Evolutionary conservation across 1,284 basidiomycete genomes (phyloP), one percentile per base, ranked within the genome.

Genomic region (Flammula alnicola): DNA sequence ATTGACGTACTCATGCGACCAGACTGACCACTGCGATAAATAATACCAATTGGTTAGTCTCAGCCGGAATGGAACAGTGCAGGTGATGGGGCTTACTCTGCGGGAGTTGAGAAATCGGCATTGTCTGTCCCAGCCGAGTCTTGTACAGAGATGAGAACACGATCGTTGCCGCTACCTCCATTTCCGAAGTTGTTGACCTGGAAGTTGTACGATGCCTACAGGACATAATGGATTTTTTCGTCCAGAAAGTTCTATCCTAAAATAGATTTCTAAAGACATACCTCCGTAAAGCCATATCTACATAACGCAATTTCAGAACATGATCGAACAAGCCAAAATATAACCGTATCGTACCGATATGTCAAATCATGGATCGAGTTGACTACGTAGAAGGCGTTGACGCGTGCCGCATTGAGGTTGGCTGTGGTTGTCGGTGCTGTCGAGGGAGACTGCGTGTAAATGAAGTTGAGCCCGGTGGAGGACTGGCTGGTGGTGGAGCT

Each of bases 331-430:
- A n/a, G n/a, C n/a, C n/a, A n/a, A n/a, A n/a, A n/a, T n/a, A n/a
- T n/a, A n/a, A n/a, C n/a, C n/a, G n/a, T n/a, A n/a, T n/a, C n/a
- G 47, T 64, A 64, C 32, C 54, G 49, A 61, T 79, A 80, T 10
- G 72, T 64, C 37, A 78, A 62, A 56, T 80, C 78, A 56, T 81
- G 76, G 5, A 78, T 61, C 4, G 64, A 57, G 60, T 79, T 79
- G 56, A 71, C 67, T 49, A 78, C 48, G 57, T 80, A 80, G 65
- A 79, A 81, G 1, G 73, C 71, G 55, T 80, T 80, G 11, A 69
- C 67, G 22, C 67, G 67, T 1, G 77, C 75, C 12, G 75, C 76
- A 36, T 76, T 63, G 5, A 78, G 52, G 65, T 82, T 73, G 4
- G 50, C 49, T 0, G 48, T 47, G 7, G 47, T 40, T 12, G 57